Base-by-base conservation (phyloP, 129 eudicot species). In the Flaveria ramosissima region DNA sequence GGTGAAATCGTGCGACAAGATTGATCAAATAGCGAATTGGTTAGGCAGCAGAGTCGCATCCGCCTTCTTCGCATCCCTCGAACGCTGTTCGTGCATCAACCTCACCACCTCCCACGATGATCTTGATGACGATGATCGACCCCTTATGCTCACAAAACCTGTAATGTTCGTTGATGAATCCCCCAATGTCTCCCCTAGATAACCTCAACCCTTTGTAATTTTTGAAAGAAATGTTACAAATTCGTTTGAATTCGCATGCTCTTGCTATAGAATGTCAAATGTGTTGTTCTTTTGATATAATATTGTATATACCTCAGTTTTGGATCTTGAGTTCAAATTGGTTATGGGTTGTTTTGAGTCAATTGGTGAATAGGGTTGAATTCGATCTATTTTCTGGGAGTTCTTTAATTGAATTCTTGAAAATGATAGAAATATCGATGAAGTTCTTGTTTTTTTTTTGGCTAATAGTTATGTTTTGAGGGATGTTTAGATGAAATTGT, bases 41-140 rank as follows among this genome's bases (percentile, higher is more conserved):
- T 51, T 90, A 4, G 93, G 96, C 21, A 78, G 63, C 65, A 83
- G 89, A 78, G 86, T 91, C 0, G 89, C 93, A 1, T 53, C 90
- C 24, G 97, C 94, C 5, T 91, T 91, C 85, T 91, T 91, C 75
- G 77, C 90, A 39, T 91, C 94, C 27, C 87, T 91, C 11, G 94
- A 91, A 65, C 86, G 93, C 4, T 91, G 87, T 81, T 86, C 92
- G 2, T 91, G 93, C 77, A 76, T 91, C 65, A 86, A 82, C 80
- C 82, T 91, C 56, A 45, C 81, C 85, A 91, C 97, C 73, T 53
- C 85, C 76, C 86, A 86, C n/a, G 84, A 72, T 68, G 93, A 78
- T n/a, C 36, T 80, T 15, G 87, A 77, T 9, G 90, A 79, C 10
- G 84, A 87, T 12, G 88, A 76, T 46, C 89, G 85, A 5, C 93